Conservation (phyloP, 1,284 basidiomycete genomes). For the Hortiboletus rubellus region DNA sequence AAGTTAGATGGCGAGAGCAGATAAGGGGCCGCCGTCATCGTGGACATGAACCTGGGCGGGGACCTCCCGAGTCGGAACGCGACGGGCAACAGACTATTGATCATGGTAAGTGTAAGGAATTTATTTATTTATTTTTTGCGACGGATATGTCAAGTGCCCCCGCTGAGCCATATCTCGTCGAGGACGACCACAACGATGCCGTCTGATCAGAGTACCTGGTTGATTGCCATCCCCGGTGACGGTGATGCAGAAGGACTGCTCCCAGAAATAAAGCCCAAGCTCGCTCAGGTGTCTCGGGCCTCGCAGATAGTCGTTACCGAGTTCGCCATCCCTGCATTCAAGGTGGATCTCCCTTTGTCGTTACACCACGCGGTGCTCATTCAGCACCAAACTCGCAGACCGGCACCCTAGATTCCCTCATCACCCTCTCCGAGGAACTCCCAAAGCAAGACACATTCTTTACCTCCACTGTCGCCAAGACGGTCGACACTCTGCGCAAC, state of each 20-base stretch:
- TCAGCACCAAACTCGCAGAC: constrained; percentile 55
- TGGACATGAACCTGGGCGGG: constrained; percentile 35
- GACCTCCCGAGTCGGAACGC: constrained; percentile 14
- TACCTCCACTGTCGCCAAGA: constrained; percentile 87
- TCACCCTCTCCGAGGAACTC: constrained; percentile 88
- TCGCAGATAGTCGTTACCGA: constrained; percentile 50
- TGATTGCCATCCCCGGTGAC: constrained; percentile 72
- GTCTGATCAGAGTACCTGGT: constrained; percentile 84
- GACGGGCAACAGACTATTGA: not conserved
- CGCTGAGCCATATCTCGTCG: not conserved
- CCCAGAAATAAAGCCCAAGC: constrained; percentile 61
- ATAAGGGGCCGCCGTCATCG: constrained; percentile 42
- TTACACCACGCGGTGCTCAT: constrained; percentile 12
- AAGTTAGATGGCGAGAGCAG: constrained; percentile 54
- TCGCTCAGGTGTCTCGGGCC: constrained; percentile 55
- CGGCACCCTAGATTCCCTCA: constrained; percentile 90
- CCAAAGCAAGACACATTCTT: constrained; percentile 92
- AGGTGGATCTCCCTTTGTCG: constrained; percentile 46
- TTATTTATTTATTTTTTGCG: constrained; percentile 17
- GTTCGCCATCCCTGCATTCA: constrained; percentile 73
- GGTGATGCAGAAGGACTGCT: constrained; percentile 70
- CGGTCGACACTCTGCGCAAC: constrained; percentile 91
- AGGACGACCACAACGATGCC: constrained; percentile 53
- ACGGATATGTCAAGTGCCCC: constrained; percentile 8
- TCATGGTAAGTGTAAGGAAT: constrained; percentile 1